phyloP scores from a whole-genome alignment of 805 yeast species.

The Lachancea mirantina region DNA sequence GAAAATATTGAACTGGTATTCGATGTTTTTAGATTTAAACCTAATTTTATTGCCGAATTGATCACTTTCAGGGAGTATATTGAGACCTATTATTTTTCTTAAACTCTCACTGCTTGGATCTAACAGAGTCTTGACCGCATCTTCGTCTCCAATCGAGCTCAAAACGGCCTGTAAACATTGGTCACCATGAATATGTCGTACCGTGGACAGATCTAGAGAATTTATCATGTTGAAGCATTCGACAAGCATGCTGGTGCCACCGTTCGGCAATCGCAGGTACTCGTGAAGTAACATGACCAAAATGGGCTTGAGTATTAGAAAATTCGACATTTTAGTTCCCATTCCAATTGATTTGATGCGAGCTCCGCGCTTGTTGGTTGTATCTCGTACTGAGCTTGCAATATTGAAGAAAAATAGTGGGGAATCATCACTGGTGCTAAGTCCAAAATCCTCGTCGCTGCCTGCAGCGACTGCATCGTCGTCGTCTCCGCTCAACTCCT shows the following conservation, averaged over 20 bases:
- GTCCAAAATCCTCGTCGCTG: constrained; percentile 5
- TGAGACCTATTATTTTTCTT: constrained; percentile 11
- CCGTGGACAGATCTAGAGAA: constrained; percentile 20
- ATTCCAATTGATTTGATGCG: constrained; percentile 52
- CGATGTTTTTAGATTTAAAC: constrained; percentile 17
- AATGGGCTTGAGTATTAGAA: constrained; percentile 53
- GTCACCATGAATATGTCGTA: constrained; percentile 14
- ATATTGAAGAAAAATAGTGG: constrained; percentile 51
- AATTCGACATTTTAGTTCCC: constrained; percentile 46
- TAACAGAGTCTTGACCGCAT: constrained; percentile 10
- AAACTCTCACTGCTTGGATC: constrained; percentile 5
- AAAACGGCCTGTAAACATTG: constrained; percentile 17
- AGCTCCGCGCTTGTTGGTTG: constrained; percentile 48
- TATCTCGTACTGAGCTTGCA: constrained; percentile 42
- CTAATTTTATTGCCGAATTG: constrained; percentile 17
- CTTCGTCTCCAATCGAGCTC: constrained; percentile 18
- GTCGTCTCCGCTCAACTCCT: constrained; percentile 10
- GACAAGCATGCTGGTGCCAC: constrained; percentile 11
- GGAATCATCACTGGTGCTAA: constrained; percentile 10
- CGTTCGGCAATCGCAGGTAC: constrained; percentile 19
- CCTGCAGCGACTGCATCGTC: background rate
- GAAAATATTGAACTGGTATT: constrained; percentile 25
- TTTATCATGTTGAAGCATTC: constrained; percentile 23
- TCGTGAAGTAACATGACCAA: constrained; percentile 43
- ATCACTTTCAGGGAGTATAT: constrained; percentile 13